Conservation (phyloP, 2,329 filamentous ascomycete genomes). For the Helotiales sp. region DNA sequence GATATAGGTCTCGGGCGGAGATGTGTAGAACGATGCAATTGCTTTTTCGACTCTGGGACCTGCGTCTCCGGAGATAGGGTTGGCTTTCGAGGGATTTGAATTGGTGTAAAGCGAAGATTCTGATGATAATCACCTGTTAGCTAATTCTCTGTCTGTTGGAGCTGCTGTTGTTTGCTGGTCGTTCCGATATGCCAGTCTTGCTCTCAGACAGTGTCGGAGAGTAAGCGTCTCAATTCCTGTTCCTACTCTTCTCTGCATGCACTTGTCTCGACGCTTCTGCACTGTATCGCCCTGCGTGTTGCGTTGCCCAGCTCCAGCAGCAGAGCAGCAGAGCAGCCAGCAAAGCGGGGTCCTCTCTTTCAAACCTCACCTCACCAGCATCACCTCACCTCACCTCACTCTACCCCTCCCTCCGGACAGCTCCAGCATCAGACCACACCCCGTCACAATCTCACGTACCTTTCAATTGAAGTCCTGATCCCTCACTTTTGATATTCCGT, state of each 20-base stretch:
- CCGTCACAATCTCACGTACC: conserved; percentile 16
- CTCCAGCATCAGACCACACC: not conserved
- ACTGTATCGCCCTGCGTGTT: not conserved
- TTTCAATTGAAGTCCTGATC: conserved; percentile 21
- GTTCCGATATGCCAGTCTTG: conserved; percentile 7
- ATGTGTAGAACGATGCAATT: conserved; percentile 14
- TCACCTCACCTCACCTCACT: not conserved
- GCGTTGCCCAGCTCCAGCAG: conserved; percentile 10
- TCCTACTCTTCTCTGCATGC: not conserved
- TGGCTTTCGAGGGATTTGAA: not conserved
- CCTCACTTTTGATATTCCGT: not conserved
- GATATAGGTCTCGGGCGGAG: conserved; percentile 18
- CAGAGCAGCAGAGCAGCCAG: not conserved
- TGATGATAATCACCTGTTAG: conserved; percentile 22
- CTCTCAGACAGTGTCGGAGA: not conserved
- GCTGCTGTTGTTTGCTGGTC: not conserved
- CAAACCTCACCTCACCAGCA: conserved; percentile 1
- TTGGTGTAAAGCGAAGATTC: not conserved
- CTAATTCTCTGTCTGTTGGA: conserved; percentile 5
- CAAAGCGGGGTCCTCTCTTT: conserved; percentile 3
- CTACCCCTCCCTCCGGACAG: too few relatives aligned
- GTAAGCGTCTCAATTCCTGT: not conserved
- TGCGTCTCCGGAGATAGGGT: conserved; percentile 24
- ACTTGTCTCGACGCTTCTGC: not conserved
- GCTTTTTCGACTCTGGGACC: conserved; percentile 24